Percentiles rank a stretch among this genome's conserved stretches.
Evolutionary conservation across 306 rosid species (phyloP).

Genomic region (Vicia faba): DNA sequence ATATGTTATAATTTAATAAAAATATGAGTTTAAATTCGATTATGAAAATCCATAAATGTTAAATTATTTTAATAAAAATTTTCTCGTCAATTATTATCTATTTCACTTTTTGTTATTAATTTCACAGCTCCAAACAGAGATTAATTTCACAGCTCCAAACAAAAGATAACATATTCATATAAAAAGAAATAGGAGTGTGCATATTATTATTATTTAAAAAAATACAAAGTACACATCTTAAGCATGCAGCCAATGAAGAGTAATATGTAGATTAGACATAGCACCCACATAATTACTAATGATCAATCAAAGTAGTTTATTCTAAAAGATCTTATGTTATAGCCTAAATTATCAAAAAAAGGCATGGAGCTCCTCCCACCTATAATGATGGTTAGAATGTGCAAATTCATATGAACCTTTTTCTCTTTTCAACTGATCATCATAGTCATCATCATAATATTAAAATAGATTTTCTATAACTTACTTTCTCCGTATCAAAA

Average conservation of each 20-base stretch:
- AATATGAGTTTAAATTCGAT: too few relatives aligned
- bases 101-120: too few relatives aligned
- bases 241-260: constrained; percentile 49
- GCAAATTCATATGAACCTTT: constrained; percentile 40
- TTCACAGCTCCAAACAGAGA: too few relatives aligned
- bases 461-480: constrained; percentile 37
- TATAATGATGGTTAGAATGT: constrained; percentile 53
- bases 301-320: constrained; percentile 44
- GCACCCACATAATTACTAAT: constrained; percentile 48
- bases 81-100: too few relatives aligned
- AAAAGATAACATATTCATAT: too few relatives aligned
- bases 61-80: too few relatives aligned
- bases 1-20: too few relatives aligned
- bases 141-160: too few relatives aligned
- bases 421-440: constrained; percentile 25
- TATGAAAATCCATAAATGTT: too few relatives aligned
- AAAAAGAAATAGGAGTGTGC: constrained; percentile 17
- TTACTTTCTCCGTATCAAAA: too few relatives aligned
- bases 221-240: constrained; percentile 30
- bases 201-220: background rate
- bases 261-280: constrained; percentile 39
- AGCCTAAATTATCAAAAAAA: constrained; percentile 48
- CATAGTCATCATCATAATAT: constrained; percentile 17
- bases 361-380: constrained; percentile 55
- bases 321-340: constrained; percentile 39